Base-by-base conservation (phyloP, 352 stramenopile species). In the Globisporangium cylindrosporum region DNA sequence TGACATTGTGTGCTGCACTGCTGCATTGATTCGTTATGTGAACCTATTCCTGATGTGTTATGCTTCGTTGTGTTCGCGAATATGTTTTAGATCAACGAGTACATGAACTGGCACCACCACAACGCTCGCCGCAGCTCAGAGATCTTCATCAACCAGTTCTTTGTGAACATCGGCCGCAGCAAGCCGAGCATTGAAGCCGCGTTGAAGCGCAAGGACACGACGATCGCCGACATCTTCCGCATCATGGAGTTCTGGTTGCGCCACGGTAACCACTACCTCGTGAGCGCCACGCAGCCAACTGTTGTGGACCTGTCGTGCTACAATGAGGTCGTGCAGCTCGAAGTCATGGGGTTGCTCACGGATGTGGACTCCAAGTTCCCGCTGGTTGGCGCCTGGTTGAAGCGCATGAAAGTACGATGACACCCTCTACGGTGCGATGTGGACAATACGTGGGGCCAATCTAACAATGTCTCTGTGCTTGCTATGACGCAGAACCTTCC, bases 61-160 rank as follows among this genome's bases (percentile, higher is more conserved):
- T 43, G 9, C 10, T 43, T 15, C 10, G 38, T 15, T 46, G 38
- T 46, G 14, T 46, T 46, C 18, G 12, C 1, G 12, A 46, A 46
- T 20, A 14, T 46, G 10, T 46, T 46, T 46, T 64, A 92, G 82
- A 92, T 92, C 71, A 72, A 90, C 60, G 84, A 92, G 76, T 92
- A 92, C 74, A 88, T 77, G 70, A 81, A 92, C 73, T 92, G 84
- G 84, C 84, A 92, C 67, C 84, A 92, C 76, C 78, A 82, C 48
- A 90, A 91, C 68, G 77, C 82, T 60, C 84, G 84, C 43, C 71
- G 71, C 32, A 84, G 78, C 65, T 87, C 79, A 1, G 67, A 90
- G 67, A 81, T 92, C 59, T 89, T 89, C 69, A 75, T 89, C 25
- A 80, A 88, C 69, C 75, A 85, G 71, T 62, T 92, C 34, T 79